Evolutionary conservation across 75 land plant genomes (phyloP).

Genomic region (Picea glauca): DNA sequence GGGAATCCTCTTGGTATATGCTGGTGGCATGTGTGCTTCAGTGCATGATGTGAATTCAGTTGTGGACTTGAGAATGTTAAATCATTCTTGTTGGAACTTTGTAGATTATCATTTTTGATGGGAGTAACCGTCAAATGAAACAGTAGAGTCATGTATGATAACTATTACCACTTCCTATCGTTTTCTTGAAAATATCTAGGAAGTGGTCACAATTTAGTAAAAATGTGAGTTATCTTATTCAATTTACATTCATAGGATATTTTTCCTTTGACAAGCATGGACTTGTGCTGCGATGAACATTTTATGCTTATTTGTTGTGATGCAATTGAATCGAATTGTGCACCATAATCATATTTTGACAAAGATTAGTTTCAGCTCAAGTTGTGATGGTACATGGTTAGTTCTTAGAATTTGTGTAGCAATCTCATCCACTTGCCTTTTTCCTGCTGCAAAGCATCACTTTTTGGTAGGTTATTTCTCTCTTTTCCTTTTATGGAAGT

Average conservation of each 20-base stretch:
- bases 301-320: background rate
- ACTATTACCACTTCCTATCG: conserved; percentile 13
- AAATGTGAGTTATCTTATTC: conserved; percentile 3
- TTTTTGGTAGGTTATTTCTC: background rate
- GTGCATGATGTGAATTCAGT: conserved; percentile 8
- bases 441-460: background rate
- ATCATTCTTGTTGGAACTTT: background rate
- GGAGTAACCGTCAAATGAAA: conserved; percentile 9
- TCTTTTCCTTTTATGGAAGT: background rate
- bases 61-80: conserved; percentile 7
- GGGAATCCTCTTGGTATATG: background rate
- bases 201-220: background rate
- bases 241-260: background rate
- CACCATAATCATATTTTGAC: no score
- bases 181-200: conserved; percentile 4
- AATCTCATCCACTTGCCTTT: background rate
- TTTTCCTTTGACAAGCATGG: background rate
- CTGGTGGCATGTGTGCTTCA: background rate
- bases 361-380: background rate
- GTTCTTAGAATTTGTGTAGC: background rate
- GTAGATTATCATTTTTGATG: conserved; percentile 7
- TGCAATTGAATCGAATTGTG: background rate
- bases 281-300: background rate
- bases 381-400: background rate
- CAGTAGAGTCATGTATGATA: conserved; percentile 6